Base-by-base conservation (phyloP, 352 stramenopile species). In the Globisporangium radiosum region DNA sequence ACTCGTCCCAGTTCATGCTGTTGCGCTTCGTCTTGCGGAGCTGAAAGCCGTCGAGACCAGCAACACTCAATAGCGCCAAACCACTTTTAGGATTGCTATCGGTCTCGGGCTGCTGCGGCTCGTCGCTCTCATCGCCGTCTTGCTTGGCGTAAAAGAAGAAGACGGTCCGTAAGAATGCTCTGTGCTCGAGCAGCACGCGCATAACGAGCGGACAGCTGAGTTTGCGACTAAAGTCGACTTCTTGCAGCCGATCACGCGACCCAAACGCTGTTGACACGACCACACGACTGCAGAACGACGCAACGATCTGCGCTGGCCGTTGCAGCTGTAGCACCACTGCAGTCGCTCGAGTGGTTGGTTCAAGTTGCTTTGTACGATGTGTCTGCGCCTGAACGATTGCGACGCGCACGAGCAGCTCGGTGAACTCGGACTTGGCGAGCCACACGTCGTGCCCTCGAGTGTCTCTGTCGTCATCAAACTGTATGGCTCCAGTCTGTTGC, bases 71-170 rank as follows among this genome's bases (percentile, higher is more conserved):
- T 33, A 33, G 25, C 1, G 25, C 25, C 25, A 33, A 33, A 33
- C 25, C 25, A 33, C 25, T 33, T 33, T 33, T 33, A 33, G 1
- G 25, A 3, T 33, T 33, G 25, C 25, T 33, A 33, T 33, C 25
- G 3, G 14, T 6, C 17, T 47, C 19, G 5, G 17, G 42, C 38
- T n/a, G 43, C n/a, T 38, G 19, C 15, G 33, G 11, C 7, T 37
- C 44, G 4, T 37, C n/a, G 13, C 6, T 42, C 19, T 71, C 69
- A 5, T 71, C 52, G 33, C 70, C 69, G 5, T 73, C 66, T 43
- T 77, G 73, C 33, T 83, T 81, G 3, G 75, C 71, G 38, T 78
- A 88, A 15, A 67, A 73, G 56, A 82, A 85, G 47, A 88, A 87
- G 3, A 87, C 52, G 0, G 57, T 55, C 7, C 78, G 72, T 6